Conservation (phyloP, 768 basidiomycete genomes). For the Mycena amicta region DNA sequence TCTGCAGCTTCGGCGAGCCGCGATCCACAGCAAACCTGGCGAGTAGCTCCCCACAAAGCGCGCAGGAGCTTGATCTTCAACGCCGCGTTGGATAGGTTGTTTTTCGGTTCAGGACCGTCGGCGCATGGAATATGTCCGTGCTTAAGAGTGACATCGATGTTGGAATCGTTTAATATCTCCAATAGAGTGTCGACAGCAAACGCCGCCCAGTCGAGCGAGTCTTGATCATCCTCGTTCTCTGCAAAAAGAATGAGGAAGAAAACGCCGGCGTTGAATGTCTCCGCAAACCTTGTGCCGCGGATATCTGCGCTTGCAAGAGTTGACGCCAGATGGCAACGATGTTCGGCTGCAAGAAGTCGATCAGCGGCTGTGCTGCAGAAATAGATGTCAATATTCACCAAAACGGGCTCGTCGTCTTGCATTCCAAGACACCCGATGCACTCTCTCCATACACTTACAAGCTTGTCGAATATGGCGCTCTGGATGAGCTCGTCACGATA, state of each 20-base stretch:
- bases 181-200: slow-evolving; percentile 49
- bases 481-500: slow-evolving; percentile 57
- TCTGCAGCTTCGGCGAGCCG: slow-evolving; percentile 47
- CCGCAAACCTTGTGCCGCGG: slow-evolving; percentile 45
- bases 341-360: slow-evolving; percentile 22
- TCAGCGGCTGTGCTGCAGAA: neutral
- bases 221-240: slow-evolving; percentile 48
- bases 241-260: slow-evolving; percentile 7
- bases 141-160: slow-evolving; percentile 44
- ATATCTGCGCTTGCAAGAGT: slow-evolving; percentile 52
- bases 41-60: slow-evolving; percentile 58
- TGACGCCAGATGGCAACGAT: slow-evolving; percentile 60
- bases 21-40: slow-evolving; percentile 42
- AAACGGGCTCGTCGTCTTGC: slow-evolving; percentile 44
- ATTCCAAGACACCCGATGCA: slow-evolving; percentile 47
- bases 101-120: slow-evolving; percentile 16
- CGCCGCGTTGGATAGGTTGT: slow-evolving; percentile 39
- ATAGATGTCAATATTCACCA: slow-evolving; percentile 43
- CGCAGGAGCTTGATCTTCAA: slow-evolving; percentile 61
- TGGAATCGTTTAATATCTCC: slow-evolving; percentile 49
- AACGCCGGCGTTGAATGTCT: too few relatives aligned
- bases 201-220: slow-evolving; percentile 27
- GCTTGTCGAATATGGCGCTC: slow-evolving; percentile 52
- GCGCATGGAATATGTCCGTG: slow-evolving; percentile 19
- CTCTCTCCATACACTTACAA: slow-evolving; percentile 58